phyloP scores from a whole-genome alignment of 2,329 filamentous ascomycete species.

The Pseudogymnoascus destructans region DNA sequence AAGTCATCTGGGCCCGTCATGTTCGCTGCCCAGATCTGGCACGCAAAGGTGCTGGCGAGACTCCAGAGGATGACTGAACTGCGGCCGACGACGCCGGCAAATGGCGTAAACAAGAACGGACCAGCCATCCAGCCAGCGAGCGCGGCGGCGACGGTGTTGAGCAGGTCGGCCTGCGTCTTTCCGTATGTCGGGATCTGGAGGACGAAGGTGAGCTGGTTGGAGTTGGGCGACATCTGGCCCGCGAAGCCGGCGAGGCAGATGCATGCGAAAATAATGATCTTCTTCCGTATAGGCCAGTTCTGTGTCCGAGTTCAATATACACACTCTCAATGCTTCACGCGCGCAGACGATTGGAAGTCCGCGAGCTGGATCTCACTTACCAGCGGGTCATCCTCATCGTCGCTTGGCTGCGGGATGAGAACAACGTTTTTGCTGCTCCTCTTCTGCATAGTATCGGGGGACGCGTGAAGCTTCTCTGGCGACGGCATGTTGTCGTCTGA shows the following conservation, averaged over 20 bases:
- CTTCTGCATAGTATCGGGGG: not conserved
- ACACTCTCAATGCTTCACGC: not conserved
- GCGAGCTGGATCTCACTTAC: constrained; percentile 13
- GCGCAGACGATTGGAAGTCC: not conserved
- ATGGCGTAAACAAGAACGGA: constrained; percentile 18
- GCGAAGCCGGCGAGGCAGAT: constrained; percentile 7
- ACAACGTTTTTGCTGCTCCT: constrained; percentile 20
- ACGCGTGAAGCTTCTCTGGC: constrained; percentile 2
- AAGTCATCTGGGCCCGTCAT: constrained; percentile 25
- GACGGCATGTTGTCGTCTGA: not conserved
- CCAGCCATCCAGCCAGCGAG: constrained; percentile 17
- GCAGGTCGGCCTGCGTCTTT: constrained; percentile 1
- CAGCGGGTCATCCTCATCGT: constrained; percentile 36
- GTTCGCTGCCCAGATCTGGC: constrained; percentile 19
- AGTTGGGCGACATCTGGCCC: constrained; percentile 6
- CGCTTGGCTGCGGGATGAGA: constrained; percentile 35
- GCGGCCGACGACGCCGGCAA: constrained; percentile 16
- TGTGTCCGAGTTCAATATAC: not conserved
- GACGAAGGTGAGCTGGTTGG: constrained; percentile 7
- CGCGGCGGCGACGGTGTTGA: constrained; percentile 12
- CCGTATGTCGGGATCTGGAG: constrained; percentile 1
- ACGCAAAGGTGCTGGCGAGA: constrained; percentile 14
- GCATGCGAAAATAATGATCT: constrained; percentile 1
- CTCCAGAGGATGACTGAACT: constrained; percentile 19
- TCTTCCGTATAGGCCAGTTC: constrained; percentile 7